Percentiles rank a stretch among this genome's conserved stretches.
Evolutionary conservation across 495 filamentous ascomycete genomes (phyloP).

Genomic region (Rhypophila decipiens): DNA sequence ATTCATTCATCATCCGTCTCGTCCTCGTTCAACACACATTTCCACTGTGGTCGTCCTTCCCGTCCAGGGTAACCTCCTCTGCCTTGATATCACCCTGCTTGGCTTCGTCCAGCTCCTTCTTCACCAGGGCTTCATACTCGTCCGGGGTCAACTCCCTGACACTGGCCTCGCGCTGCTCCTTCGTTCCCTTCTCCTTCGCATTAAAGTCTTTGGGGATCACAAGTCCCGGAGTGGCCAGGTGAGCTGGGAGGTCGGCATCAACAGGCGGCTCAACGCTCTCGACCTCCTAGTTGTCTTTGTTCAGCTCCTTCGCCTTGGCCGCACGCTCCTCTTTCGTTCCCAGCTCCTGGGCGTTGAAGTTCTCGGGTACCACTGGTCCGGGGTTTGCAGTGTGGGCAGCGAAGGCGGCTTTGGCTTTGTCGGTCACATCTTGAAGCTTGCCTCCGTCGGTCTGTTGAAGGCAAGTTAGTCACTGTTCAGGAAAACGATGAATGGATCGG

Average conservation of each 20-base stretch:
- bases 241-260: constrained; percentile 32
- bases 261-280: constrained; percentile 1
- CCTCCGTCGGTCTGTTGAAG: constrained; percentile 5
- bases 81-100: no score
- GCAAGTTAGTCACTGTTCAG: constrained; percentile 1
- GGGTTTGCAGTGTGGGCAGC: constrained; percentile 41
- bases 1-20: no score
- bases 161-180: constrained; percentile 68
- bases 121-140: no score
- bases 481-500: neutral
- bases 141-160: no score
- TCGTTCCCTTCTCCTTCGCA: constrained; percentile 48
- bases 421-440: constrained; percentile 17
- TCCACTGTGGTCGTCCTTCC: no score
- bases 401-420: constrained; percentile 27
- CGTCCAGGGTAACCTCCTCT: no score
- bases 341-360: constrained; percentile 41
- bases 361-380: constrained; percentile 42
- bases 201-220: constrained; percentile 41
- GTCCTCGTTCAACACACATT: no score
- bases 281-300: constrained; percentile 40
- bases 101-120: no score
- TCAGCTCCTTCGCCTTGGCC: constrained; percentile 57
- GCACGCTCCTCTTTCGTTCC: constrained; percentile 63
- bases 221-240: constrained; percentile 44